Conservation (phyloP, 192 early-diverging fungal genomes). For the Entomortierella chlamydospora region DNA sequence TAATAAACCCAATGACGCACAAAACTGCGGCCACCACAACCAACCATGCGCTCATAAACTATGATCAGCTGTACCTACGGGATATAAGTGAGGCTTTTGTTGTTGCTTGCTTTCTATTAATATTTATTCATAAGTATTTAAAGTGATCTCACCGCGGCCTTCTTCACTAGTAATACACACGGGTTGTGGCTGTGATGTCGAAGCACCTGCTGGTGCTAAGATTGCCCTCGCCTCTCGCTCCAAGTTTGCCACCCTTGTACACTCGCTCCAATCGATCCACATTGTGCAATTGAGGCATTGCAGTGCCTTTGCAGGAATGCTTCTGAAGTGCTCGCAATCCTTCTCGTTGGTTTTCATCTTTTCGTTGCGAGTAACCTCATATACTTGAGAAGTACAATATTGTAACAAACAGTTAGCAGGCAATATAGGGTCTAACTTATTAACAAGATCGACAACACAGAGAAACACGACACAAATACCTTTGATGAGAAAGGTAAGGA, state of each 20-base stretch:
- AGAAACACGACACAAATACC: conserved; percentile 65
- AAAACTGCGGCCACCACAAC: no score
- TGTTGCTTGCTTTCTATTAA: no score
- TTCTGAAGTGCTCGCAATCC: conserved; percentile 46
- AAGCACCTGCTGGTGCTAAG: not conserved
- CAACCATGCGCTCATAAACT: no score
- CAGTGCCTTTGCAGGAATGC: conserved; percentile 34
- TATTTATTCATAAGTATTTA: no score
- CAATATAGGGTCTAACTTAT: no score
- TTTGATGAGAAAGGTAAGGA: conserved; percentile 77
- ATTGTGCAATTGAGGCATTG: conserved; percentile 54
- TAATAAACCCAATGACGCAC: no score
- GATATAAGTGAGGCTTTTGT: no score
- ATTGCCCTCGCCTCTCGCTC: conserved; percentile 8
- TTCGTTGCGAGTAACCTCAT: conserved; percentile 20
- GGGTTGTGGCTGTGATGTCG: not conserved
- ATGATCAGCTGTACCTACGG: no score
- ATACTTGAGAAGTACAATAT: conserved; percentile 6
- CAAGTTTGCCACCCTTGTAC: conserved; percentile 18
- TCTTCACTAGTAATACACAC: not conserved
- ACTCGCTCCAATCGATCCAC: conserved; percentile 53
- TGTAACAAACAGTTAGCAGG: no score
- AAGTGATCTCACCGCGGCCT: no score
- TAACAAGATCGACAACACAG: conserved; percentile 70
- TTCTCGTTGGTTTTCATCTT: conserved; percentile 36